Conservation (phyloP, 139 green algal genomes). For the Microglena sp. region DNA sequence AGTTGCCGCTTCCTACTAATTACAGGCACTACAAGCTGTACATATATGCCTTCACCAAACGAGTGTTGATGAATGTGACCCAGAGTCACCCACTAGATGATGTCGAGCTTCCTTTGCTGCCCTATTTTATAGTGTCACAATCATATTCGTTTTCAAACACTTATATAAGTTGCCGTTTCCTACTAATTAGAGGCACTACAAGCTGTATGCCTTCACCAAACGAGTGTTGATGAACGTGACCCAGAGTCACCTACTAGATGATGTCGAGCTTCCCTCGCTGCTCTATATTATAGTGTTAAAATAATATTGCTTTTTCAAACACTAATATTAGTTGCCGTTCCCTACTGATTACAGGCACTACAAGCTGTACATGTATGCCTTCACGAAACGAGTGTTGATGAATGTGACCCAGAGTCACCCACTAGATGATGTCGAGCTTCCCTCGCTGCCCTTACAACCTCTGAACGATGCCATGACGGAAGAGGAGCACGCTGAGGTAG, state of each 20-base stretch:
- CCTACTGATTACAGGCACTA: no score
- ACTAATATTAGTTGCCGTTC: background rate
- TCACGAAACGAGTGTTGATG: conserved; percentile 33
- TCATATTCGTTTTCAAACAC: background rate
- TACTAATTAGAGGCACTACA: no score
- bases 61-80: background rate
- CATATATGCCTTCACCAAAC: background rate
- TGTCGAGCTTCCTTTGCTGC: background rate
- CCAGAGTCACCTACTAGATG: background rate
- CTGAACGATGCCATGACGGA: conserved; percentile 34
- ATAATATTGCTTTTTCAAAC: background rate
- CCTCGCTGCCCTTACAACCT: conserved; percentile 20
- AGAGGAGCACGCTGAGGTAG: conserved; percentile 30
- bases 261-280: background rate
- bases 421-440: conserved; percentile 31
- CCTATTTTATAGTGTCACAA: background rate
- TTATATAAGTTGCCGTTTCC: background rate
- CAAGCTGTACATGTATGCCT: background rate
- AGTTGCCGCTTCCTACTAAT: no score
- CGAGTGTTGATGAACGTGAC: conserved; percentile 41
- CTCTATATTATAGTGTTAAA: background rate
- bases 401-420: conserved; percentile 35
- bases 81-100: background rate
- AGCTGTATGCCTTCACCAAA: conserved; percentile 1
- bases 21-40: background rate